Base-by-base conservation (phyloP, 495 filamentous ascomycete genomes). In the Parathielavia appendiculata region DNA sequence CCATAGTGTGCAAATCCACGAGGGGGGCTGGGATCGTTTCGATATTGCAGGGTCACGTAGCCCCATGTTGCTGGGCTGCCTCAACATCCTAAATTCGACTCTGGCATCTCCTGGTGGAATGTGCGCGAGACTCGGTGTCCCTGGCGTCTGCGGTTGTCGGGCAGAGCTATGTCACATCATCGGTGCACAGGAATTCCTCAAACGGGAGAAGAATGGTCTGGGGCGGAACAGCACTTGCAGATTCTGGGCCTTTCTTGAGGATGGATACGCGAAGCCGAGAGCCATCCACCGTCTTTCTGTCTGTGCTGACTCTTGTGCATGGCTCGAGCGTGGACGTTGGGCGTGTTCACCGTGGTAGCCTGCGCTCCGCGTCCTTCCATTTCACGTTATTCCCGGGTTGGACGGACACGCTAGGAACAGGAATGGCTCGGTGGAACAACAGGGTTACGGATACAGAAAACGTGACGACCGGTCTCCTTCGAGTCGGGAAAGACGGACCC, bases 341-440 rank as follows among this genome's bases (percentile, higher is more conserved):
- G 36, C 36, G 36, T 39, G 36, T 39, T 11, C 36, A 48, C 5
- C 23, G 47, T 50, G 14, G 45, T 13, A 30, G 19, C 4, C 45
- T 16, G 45, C 12, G 22, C 20, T 5, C 4, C 9, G 23, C 19
- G 26, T 2, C 26, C 26, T 30, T 30, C 26, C 26, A 30, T n/a
- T n/a, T n/a, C n/a, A n/a, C n/a, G 14, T 46, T 47, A 46, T 56
- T 56, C 53, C 53, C 53, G 53, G 13, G 53, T 38, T 47, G 53
- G 43, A 32, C 45, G 14, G 32, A 38, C 17, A 43, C 41, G 47
- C 8, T 41, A 56, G 53, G 53, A 47, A 56, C 53, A 56, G 53
- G 53, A 46, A 47, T 56, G 41, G 53, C 23, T 46, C 34, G 14
- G 34, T 32, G 51, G 51, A 52, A 54, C n/a, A 44, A 48, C 23